These are phyloP conservation scores for Botryosphaeria dothidea DNA, from an alignment of 2,329 filamentous ascomycete genomes.

Conservation along the genomic window DNA sequence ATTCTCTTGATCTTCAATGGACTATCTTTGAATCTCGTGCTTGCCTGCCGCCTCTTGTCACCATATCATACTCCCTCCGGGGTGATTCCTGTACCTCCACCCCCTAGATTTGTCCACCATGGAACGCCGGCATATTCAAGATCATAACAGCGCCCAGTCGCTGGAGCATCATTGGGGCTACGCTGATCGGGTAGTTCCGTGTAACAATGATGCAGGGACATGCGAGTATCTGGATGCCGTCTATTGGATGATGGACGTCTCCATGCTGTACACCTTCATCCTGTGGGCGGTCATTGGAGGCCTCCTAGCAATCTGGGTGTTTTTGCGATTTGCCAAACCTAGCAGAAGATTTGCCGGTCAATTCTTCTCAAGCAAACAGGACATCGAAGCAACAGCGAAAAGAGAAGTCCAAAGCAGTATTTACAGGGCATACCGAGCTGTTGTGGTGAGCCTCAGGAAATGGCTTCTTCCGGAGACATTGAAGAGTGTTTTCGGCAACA, in stretches of 20 bases:
- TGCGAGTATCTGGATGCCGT: constrained; percentile 61
- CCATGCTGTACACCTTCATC: constrained; percentile 59
- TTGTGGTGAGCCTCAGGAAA: constrained; percentile 46
- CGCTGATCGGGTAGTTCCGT: constrained; percentile 54
- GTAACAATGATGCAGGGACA: constrained; percentile 58
- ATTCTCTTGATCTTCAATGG: not conserved
- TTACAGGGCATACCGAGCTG: constrained; percentile 34
- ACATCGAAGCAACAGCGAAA: constrained; percentile 27
- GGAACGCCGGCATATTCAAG: constrained; percentile 48
- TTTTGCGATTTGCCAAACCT: constrained; percentile 34
- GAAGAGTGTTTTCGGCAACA: constrained; percentile 63
- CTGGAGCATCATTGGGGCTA: constrained; percentile 60
- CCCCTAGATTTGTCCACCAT: not conserved
- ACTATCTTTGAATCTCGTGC: not conserved
- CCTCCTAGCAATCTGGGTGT: constrained; percentile 47
- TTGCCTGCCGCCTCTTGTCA: not conserved
- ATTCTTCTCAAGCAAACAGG: constrained; percentile 21
- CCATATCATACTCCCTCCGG: not conserved
- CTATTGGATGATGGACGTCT: constrained; percentile 55
- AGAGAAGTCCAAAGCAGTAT: constrained; percentile 24
- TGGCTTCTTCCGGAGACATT: constrained; percentile 64
- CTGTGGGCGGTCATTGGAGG: constrained; percentile 57
- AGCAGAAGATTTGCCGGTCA: constrained; percentile 22
- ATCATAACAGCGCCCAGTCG: constrained; percentile 39
- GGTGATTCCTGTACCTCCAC: not conserved